These are phyloP conservation scores for Magnolia officinalis DNA, from an alignment of 164 flowering plant genomes.

Conservation along the genomic window DNA sequence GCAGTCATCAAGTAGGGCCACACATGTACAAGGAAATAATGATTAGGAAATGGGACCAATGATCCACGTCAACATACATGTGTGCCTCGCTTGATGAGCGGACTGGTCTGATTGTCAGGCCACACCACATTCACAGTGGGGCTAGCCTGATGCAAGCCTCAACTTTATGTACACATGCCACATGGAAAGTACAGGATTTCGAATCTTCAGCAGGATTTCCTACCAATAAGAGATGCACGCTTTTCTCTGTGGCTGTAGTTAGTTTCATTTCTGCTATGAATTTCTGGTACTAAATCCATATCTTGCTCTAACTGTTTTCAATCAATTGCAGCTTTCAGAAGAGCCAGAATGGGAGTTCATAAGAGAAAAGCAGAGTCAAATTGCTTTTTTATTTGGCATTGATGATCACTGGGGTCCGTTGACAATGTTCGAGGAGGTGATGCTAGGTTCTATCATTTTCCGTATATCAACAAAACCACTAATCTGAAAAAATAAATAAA, in stretches of 20 bases:
- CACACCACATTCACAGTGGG: too few species aligned
- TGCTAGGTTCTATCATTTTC: background rate
- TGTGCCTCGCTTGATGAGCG: too few species aligned
- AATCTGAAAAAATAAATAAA: background rate
- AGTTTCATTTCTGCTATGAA: background rate
- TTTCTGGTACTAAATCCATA: background rate
- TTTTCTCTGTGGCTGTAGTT: background rate
- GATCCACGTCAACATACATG: too few species aligned
- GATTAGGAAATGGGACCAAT: too few species aligned
- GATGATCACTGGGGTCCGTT: slow-evolving; percentile 99
- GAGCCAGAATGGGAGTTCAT: slow-evolving; percentile 76
- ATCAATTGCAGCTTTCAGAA: slow-evolving; percentile 53
- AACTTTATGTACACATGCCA: too few species aligned
- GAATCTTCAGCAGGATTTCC: background rate
- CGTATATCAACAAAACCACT: background rate
- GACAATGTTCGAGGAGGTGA: slow-evolving; percentile 77
- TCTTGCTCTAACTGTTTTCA: background rate
- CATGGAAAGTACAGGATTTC: too few species aligned
- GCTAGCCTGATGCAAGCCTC: too few species aligned
- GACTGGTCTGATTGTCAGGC: too few species aligned
- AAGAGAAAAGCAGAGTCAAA: slow-evolving; percentile 45
- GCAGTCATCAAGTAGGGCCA: too few species aligned
- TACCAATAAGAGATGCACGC: background rate
- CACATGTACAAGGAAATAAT: too few species aligned
- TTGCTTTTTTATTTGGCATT: slow-evolving; percentile 69